A percentile compares a stretch with the other conserved stretches of the same genome.
These are phyloP conservation scores for Brassica juncea DNA, from an alignment of 345 rosid genomes.

Conservation along the genomic window DNA sequence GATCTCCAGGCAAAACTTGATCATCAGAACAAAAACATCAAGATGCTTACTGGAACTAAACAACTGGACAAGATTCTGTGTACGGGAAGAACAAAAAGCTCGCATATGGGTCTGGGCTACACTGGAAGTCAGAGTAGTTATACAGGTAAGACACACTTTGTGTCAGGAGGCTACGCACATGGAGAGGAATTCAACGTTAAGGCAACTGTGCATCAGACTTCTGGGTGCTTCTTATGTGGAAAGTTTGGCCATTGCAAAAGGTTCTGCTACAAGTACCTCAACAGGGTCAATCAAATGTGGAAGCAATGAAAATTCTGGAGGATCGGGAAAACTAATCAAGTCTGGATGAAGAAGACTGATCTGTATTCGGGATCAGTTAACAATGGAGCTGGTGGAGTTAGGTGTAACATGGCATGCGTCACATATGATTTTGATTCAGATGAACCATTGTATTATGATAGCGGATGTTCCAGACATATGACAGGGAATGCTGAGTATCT, in stretches of 20 bases:
- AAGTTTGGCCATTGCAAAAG: background rate
- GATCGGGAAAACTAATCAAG: background rate
- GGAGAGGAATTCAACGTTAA: background rate
- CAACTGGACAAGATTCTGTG: background rate
- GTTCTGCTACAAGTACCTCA: background rate
- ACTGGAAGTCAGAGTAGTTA: background rate
- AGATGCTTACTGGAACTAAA: background rate
- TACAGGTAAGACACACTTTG: background rate
- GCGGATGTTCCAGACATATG: background rate
- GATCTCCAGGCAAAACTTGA: background rate
- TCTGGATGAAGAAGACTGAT: background rate
- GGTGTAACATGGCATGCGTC: too few relatives aligned
- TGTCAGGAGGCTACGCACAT: background rate
- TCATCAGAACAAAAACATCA: background rate
- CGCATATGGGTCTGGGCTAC: background rate
- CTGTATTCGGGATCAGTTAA: too few relatives aligned
- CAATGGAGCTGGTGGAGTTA: too few relatives aligned
- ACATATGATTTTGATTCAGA: too few relatives aligned
- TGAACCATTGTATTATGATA: background rate
- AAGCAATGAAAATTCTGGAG: background rate
- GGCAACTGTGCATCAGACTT: background rate
- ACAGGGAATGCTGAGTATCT: background rate
- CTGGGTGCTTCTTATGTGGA: background rate
- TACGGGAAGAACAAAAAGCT: background rate
- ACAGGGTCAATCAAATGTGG: background rate